phyloP scores from a whole-genome alignment of 2,329 filamentous ascomycete species.

The Fusarium sp. region DNA sequence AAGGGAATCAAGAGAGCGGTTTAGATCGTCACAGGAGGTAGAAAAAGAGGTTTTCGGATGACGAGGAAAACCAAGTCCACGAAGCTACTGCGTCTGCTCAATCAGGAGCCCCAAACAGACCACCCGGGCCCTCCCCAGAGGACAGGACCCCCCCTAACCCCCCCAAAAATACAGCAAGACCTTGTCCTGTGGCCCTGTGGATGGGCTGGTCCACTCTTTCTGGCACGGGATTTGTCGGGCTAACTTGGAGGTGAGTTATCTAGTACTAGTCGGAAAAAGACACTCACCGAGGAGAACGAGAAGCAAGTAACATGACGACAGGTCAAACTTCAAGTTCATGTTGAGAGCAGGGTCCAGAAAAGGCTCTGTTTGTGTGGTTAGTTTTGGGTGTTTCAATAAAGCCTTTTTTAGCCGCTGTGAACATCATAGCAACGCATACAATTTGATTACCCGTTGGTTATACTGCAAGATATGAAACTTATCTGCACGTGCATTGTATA shows the following conservation, averaged over 20 bases:
- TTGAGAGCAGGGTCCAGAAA: background rate
- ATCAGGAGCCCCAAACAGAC: conserved; percentile 40
- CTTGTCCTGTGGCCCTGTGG: conserved; percentile 15
- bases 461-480: too few species aligned
- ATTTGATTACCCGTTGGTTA: too few species aligned
- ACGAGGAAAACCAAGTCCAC: conserved; percentile 41
- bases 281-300: conserved; percentile 35
- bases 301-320: conserved; percentile 1
- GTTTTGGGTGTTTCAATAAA: conserved; percentile 7
- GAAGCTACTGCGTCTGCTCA: conserved; percentile 33
- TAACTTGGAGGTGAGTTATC: conserved; percentile 5
- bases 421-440: background rate
- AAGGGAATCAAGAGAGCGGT: conserved; percentile 18
- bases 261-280: conserved; percentile 38
- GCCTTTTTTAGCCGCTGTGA: conserved; percentile 25
- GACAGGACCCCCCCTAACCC: background rate
- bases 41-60: conserved; percentile 45
- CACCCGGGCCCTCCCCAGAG: conserved; percentile 24
- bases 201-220: conserved; percentile 31
- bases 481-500: background rate
- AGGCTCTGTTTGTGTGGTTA: background rate
- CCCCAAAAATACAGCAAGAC: background rate
- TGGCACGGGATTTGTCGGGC: conserved; percentile 50
- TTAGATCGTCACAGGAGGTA: conserved; percentile 26
- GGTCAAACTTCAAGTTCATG: background rate